Evolutionary conservation across 75 land plant species (phyloP), one percentile per base, ranked within the genome.

Genomic region (Picea glauca): DNA sequence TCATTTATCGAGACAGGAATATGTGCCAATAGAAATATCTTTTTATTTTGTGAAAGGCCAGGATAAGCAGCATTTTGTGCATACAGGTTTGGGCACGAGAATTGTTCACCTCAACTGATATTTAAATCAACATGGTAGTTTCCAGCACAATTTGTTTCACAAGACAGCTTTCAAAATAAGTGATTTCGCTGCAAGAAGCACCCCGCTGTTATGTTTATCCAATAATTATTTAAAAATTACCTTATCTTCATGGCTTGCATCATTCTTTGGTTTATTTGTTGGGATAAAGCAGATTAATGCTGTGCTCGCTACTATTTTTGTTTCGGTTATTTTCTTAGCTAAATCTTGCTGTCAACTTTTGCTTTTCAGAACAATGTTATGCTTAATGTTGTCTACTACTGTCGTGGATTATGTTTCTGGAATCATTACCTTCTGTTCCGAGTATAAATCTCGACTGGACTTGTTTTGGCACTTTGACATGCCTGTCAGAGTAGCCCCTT

Each of bases 1-100:
- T 33, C 35, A 33, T 66, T 66, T 66, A 66, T 66, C 35, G 3
- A 35, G 70, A 32, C 70, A 66, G 70, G 70, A 66, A 66, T 40
- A 40, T 66, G 43, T 66, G 70, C 23, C 70, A 66, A 66, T 66
- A 17, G 40, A 26, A 32, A 38, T 33, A 13, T 38, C 40, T 33
- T 66, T 32, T 33, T 33, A 33, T 66, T 20, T 5, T 66, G 70
- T 66, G 32, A 32, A 20, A 33, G 70, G 70, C 40, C 4, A 66
- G 35, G 35, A 66, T 35, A 32, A 66, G n/a, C 70, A 35, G 70
- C 70, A 33, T 66, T 66, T 33, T 66, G 40, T 66, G 70, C 38
- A 66, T 33, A 33, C 35, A 38, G 70, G 70, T 38, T 15, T 66
- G 66, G 35, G 35, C 35, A 66, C 35, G 43, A 35, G 32, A 38